These are phyloP conservation scores for Sporisorium scitamineum DNA, from an alignment of 1,284 basidiomycete species.

Conservation along the genomic window DNA sequence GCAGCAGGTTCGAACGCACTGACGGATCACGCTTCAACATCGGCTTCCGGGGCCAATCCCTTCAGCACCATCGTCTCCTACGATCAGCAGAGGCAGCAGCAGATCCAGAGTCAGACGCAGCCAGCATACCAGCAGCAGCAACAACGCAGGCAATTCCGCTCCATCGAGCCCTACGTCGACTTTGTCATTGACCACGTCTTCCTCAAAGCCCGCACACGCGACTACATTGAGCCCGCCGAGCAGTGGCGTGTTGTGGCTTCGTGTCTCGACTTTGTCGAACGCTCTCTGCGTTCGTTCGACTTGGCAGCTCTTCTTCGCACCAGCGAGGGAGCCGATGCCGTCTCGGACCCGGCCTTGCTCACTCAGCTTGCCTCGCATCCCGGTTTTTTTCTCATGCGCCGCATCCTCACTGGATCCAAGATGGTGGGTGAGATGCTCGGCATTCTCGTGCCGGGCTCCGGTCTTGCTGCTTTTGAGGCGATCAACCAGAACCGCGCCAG, in stretches of 20 bases:
- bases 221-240: constrained; percentile 81
- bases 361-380: constrained; percentile 75
- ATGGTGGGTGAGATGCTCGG: constrained; percentile 80
- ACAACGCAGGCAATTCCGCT: constrained; percentile 32
- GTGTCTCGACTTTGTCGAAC: constrained; percentile 86
- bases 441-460: constrained; percentile 73
- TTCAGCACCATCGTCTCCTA: constrained; percentile 47
- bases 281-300: constrained; percentile 83
- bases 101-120: constrained; percentile 26
- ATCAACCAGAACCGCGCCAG: constrained; percentile 79
- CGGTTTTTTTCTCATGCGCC: constrained; percentile 86
- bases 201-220: constrained; percentile 73
- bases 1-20: constrained; percentile 36
- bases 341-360: constrained; percentile 61
- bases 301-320: constrained; percentile 71
- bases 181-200: constrained; percentile 93
- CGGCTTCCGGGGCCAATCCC: constrained; percentile 26
- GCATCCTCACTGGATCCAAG: constrained; percentile 79
- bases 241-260: constrained; percentile 88
- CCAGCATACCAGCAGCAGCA: constrained; percentile 26
- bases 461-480: constrained; percentile 66
- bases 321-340: constrained; percentile 43
- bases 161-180: constrained; percentile 80
- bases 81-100: constrained; percentile 32
- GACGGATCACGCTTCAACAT: constrained; percentile 10